Percentiles rank a stretch among this genome's conserved stretches.
Conservation (phyloP, 352 stramenopile genomes). For the Vaucheria bursata region DNA sequence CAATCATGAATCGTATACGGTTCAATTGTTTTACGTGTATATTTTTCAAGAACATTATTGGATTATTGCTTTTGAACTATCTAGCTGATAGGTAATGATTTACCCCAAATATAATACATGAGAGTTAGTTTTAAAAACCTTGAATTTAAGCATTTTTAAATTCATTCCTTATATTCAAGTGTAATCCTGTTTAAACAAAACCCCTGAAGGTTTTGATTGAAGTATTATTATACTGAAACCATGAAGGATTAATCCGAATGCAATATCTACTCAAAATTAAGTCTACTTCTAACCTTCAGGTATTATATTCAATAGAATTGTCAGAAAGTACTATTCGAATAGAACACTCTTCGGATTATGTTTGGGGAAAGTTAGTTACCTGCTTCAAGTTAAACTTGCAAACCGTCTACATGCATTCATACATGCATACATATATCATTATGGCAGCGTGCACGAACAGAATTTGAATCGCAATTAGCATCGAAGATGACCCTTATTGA, state of each 20-base stretch:
- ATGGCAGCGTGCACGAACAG: neutral
- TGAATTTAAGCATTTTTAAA: too few relatives aligned
- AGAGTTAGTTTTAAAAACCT: too few relatives aligned
- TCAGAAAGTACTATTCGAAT: neutral
- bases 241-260: neutral
- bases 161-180: too few relatives aligned
- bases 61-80: too few relatives aligned
- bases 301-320: neutral
- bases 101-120: too few relatives aligned
- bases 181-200: too few relatives aligned
- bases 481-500: neutral
- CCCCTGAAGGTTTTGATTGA: too few relatives aligned
- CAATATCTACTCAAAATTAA: neutral
- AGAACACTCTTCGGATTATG: neutral
- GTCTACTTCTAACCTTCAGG: neutral
- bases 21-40: too few relatives aligned
- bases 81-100: too few relatives aligned
- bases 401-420: neutral
- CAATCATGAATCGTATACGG: too few relatives aligned
- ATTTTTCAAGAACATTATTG: too few relatives aligned
- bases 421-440: neutral
- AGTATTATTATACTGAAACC: too few relatives aligned
- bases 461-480: neutral
- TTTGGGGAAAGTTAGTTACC: neutral
- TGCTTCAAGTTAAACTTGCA: neutral